These are phyloP conservation scores for Rhizoctonia solani DNA, from an alignment of 1,284 basidiomycete species.

Conservation along the genomic window DNA sequence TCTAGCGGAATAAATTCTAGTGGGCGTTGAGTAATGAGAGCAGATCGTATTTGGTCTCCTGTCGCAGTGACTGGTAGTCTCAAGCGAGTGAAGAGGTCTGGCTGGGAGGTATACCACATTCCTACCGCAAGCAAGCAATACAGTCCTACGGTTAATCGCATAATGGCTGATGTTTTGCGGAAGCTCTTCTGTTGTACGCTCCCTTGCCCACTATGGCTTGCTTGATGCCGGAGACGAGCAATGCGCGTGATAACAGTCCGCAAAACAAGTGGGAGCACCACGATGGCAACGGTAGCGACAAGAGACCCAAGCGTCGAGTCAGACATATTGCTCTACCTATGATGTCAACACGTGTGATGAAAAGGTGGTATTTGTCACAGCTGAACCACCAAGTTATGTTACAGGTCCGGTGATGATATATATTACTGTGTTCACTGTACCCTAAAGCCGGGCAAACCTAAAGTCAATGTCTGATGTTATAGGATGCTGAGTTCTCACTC, in stretches of 20 bases:
- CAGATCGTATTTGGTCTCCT: constrained; percentile 12
- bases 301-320: constrained; percentile 1
- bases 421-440: too few relatives aligned
- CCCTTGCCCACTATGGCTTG: background rate
- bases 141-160: background rate
- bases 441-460: too few relatives aligned
- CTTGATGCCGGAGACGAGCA: background rate
- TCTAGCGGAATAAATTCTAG: constrained; percentile 14
- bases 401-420: too few relatives aligned
- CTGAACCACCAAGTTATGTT: too few relatives aligned
- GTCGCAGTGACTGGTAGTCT: constrained; percentile 21
- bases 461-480: too few relatives aligned
- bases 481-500: too few relatives aligned
- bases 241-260: constrained; percentile 1
- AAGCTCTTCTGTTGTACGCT: background rate
- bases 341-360: too few relatives aligned
- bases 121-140: constrained; percentile 12
- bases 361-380: too few relatives aligned
- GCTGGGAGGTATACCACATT: constrained; percentile 22
- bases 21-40: constrained; percentile 29
- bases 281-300: background rate
- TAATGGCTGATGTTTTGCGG: background rate
- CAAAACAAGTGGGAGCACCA: constrained; percentile 9
- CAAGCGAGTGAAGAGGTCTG: constrained; percentile 30
- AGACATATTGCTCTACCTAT: background rate